A percentile compares a stretch with the other conserved stretches of the same genome.
Evolutionary conservation across 2,329 filamentous ascomycete genomes (phyloP).

Genomic region (Fonsecaea nubica): DNA sequence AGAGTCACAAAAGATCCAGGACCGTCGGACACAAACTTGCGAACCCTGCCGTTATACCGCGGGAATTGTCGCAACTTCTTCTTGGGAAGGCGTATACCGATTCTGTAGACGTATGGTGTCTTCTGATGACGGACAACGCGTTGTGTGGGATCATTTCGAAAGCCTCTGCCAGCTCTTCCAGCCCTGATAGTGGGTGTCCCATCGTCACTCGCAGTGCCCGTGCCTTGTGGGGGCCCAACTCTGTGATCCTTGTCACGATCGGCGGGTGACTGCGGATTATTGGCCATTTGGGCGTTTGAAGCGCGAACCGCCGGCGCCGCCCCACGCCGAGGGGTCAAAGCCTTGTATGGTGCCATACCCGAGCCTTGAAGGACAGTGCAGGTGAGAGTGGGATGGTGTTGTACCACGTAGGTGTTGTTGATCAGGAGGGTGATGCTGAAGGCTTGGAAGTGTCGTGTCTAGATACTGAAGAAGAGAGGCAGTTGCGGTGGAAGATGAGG

Average conservation of each 20-base stretch:
- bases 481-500: neutral
- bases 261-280: constrained; percentile 6
- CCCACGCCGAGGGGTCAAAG: constrained; percentile 12
- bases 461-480: neutral
- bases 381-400: neutral
- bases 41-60: constrained; percentile 6
- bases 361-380: neutral
- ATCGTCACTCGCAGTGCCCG: neutral
- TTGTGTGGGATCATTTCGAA: constrained; percentile 1
- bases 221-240: neutral
- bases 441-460: neutral
- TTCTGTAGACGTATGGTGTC: constrained; percentile 17
- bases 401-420: neutral
- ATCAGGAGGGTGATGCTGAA: neutral
- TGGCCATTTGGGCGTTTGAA: constrained; percentile 7
- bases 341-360: neutral
- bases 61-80: constrained; percentile 12
- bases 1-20: constrained; percentile 20
- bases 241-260: constrained; percentile 6
- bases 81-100: constrained; percentile 14
- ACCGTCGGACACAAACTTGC: neutral
- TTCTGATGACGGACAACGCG: constrained; percentile 17
- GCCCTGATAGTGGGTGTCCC: constrained; percentile 2
- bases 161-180: constrained; percentile 7
- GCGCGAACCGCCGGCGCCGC: neutral